Conservation (phyloP, 1,284 basidiomycete species). For the Spongiforma sp. region DNA sequence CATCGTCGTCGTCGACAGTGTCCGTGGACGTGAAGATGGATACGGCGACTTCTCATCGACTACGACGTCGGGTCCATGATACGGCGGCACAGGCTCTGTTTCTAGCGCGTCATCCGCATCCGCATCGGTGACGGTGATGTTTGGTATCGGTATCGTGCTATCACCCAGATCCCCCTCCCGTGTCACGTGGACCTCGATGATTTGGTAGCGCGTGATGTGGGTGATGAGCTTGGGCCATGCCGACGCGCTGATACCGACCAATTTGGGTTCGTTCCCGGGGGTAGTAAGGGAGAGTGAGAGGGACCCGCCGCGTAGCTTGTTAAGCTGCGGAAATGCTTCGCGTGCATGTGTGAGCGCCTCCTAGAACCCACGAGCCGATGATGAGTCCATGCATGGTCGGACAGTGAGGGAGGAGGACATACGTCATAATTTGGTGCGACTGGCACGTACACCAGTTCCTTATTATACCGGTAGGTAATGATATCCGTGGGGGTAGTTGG, state of each 20-base stretch:
- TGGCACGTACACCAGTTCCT: slow-evolving; percentile 57
- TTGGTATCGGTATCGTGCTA: slow-evolving; percentile 10
- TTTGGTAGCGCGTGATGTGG: slow-evolving; percentile 54
- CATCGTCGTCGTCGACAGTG: not conserved
- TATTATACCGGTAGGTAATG: slow-evolving; percentile 55
- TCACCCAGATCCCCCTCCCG: not conserved
- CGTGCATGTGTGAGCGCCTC: slow-evolving; percentile 58
- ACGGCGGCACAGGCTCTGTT: slow-evolving; percentile 24
- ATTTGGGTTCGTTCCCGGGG: slow-evolving; percentile 36
- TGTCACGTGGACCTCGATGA: slow-evolving; percentile 53
- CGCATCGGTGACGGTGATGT: slow-evolving; percentile 27
- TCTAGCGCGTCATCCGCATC: slow-evolving; percentile 11
- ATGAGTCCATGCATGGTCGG: not conserved
- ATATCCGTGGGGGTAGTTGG: slow-evolving; percentile 40
- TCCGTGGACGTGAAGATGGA: not conserved
- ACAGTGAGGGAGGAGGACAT: slow-evolving; percentile 12
- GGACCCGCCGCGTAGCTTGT: slow-evolving; percentile 41
- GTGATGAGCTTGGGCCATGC: slow-evolving; percentile 58
- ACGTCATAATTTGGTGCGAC: slow-evolving; percentile 54
- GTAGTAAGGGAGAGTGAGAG: slow-evolving; percentile 53
- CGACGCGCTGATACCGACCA: slow-evolving; percentile 56
- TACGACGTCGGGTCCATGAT: not conserved
- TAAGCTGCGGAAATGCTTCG: slow-evolving; percentile 51
- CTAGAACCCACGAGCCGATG: slow-evolving; percentile 36
- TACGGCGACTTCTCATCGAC: slow-evolving; percentile 24